Base-by-base conservation (phyloP, 176 grass and related monocot genomes). In the Oryza coarctata region DNA sequence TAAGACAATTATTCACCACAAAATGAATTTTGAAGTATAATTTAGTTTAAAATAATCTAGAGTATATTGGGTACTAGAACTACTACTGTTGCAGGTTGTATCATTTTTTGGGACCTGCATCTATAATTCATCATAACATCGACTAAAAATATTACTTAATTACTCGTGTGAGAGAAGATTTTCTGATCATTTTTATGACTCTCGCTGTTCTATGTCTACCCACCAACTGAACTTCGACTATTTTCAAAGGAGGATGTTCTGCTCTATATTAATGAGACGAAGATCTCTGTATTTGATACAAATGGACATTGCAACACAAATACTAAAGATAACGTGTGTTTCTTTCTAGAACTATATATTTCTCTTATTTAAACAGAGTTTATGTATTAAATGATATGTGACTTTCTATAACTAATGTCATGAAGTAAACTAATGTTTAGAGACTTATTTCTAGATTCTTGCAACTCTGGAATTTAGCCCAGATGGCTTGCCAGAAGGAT, bases 221-320 rank as follows among this genome's bases (percentile, higher is more conserved):
- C 61, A 8, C 25, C 18, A 14, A 79, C 41, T 12, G 52, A 23
- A 80, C 20, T 72, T 12, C 71, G 70, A 20, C 10, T 80, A 0
- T 74, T 65, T n/a, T 80, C 75, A 14, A 90, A 87, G 41, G 52
- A 87, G 83, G 80, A 84, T 70, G 80, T 90, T 64, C 39, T 87
- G 26, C 57, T 65, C 10, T 90, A 80, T 75, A 33, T 71, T 38
- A 83, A 84, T 39, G 74, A 74, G 35, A 63, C 55, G 55, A 83
- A 70, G 70, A 26, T 87, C 57, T 35, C 68, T 1, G 23, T 3
- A 5, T 83, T 30, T 57, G 36, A 87, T 35, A 87, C 71, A 20
- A 15, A 43, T 63, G 85, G 70, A 80, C 31, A 87, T 39, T 90
- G 75, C 29, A 12, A 87, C 64, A 74, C 29, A 49, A 50, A 13